Conservation (phyloP, 345 rosid genomes). For the Salix arbutifolia region DNA sequence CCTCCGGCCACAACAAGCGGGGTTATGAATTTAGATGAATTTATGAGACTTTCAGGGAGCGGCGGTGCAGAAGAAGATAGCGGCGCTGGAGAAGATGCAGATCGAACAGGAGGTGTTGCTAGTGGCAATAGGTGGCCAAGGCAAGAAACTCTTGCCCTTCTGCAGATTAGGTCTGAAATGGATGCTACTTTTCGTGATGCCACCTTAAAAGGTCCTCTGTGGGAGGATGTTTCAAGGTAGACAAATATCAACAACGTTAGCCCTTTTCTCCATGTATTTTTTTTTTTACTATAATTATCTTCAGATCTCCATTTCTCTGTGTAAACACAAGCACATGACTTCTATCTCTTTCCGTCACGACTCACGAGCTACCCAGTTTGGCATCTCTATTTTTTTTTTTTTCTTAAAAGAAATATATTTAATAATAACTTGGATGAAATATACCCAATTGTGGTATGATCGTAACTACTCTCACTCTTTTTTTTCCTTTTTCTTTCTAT, state of each 20-base stretch:
- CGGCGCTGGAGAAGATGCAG: conserved; percentile 39
- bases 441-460: conserved; percentile 30
- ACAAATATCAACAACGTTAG: not conserved
- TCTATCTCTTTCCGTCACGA: conserved; percentile 38
- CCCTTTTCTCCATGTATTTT: not conserved
- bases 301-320: conserved; percentile 18
- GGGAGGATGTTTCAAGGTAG: conserved; percentile 93
- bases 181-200: conserved; percentile 76
- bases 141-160: conserved; percentile 78
- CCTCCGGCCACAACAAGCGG: conserved; percentile 47
- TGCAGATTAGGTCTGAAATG: conserved; percentile 88
- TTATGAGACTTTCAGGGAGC: conserved; percentile 44
- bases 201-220: conserved; percentile 79
- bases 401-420: not conserved
- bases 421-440: conserved; percentile 35
- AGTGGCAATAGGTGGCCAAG: conserved; percentile 88
- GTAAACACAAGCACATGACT: conserved; percentile 39
- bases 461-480: no score
- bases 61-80: conserved; percentile 30
- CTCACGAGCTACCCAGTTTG: conserved; percentile 34
- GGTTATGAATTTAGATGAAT: conserved; percentile 44
- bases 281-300: not conserved
- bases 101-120: conserved; percentile 37
- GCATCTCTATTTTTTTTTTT: conserved; percentile 23
- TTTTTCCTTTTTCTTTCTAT: conserved; percentile 12